Conservation (phyloP, 768 basidiomycete species). For the Lentinula raphanica region DNA sequence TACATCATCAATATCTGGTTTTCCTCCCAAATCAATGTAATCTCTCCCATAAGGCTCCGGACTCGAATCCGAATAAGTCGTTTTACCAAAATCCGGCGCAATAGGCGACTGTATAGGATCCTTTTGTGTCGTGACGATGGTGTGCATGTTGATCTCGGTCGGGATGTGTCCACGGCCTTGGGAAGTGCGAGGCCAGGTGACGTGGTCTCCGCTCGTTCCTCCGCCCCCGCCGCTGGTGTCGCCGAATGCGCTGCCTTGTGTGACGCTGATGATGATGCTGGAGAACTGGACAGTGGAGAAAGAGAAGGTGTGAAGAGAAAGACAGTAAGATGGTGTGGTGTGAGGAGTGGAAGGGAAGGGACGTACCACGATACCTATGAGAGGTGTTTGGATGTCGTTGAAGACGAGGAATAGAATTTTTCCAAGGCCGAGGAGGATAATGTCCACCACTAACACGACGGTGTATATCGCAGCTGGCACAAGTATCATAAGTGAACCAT, state of each 20-base stretch:
- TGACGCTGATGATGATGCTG: background rate
- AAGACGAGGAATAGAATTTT: background rate
- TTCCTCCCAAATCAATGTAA: background rate
- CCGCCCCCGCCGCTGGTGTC: background rate
- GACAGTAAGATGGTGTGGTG: background rate
- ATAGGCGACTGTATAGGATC: background rate
- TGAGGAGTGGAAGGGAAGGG: background rate
- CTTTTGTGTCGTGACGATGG: background rate
- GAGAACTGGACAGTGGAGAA: background rate
- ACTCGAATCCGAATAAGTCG: background rate
- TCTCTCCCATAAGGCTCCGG: background rate
- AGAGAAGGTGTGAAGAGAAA: background rate
- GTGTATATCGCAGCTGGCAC: background rate
- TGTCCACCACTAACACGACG: background rate
- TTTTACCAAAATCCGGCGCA: background rate
- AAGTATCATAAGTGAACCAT: background rate
- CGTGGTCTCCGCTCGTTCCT: background rate
- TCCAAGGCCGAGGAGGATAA: background rate
- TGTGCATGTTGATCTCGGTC: background rate
- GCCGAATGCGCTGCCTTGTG: background rate
- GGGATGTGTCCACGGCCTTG: background rate
- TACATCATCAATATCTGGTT: background rate
- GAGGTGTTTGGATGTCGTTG: background rate
- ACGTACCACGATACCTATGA: background rate
- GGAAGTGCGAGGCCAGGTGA: background rate